Evolutionary conservation across 371 early-diverging fungal genomes (phyloP), one percentile per base, ranked within the genome.

Genomic region (Coemansia sp.): DNA sequence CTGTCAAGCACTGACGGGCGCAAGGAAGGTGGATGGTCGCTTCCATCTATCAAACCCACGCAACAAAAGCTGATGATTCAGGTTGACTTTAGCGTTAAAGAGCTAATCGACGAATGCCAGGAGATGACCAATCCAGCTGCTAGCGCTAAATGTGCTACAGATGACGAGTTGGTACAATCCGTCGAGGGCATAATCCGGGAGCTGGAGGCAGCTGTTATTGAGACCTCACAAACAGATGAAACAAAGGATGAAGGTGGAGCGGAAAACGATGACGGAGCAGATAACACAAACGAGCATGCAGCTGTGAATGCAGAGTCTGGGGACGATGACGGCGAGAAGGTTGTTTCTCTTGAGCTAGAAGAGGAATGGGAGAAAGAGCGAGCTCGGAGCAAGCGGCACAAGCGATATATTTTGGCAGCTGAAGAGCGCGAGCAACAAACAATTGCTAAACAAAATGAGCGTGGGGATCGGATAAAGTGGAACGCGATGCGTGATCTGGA

Each of bases 401-500:
- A 57, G 47, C 69, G 60, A 18, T 62, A 64, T 24, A 22, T 78
- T 4, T 21, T 45, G 21, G 75, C 61, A 1, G 68, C 66, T 26
- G 64, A 45, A 18, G 71, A 78, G 51, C 70, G 70, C 37, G 75
- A 75, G 27, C 22, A 50, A 11, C 61, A 52, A 21, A 52, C 71
- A 52, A 29, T 50, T 34, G 58, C 42, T 31, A 66, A 61, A n/a
- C 67, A 70, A 13, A 57, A 13, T 18, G 80, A 80, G 13, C 71
- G 72, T 22, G 74, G 69, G 39, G 52, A 39, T 7, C 58, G 66
- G 34, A 26, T 70, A 7, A 72, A 74, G 37, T 42, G 71, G 22
- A 63, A 47, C 50, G 61, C 67, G 7, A 34, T 68, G 61, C 77
- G 79, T 16, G 80, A 79, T 45, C 69, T 72, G 0, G 80, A 79